Base-by-base conservation (phyloP, 2,329 filamentous ascomycete species). In the Niveomyces coronatus region DNA sequence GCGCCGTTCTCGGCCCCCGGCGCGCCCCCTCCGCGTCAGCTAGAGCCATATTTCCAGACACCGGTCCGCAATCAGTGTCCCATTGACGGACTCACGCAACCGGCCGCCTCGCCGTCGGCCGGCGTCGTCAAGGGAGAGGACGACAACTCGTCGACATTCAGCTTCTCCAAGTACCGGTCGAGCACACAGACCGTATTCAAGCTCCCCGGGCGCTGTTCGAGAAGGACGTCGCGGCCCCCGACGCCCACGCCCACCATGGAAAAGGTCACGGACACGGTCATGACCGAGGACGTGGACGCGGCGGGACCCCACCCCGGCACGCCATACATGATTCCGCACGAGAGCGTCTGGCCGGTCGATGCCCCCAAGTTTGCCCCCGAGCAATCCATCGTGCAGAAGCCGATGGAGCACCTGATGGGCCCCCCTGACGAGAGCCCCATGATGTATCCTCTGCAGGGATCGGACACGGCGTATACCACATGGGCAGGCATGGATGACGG, bases 301-400 rank as follows among this genome's bases (percentile, higher is more conserved):
- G 44, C 48, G 35, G 60, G 58, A 3, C 61, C 56, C 42, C 61
- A 64, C 43, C 61, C 61, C 2, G 61, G 60, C 35, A 64, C 61
- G 9, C 61, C 61, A 4, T 61, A 61, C 45, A 54, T 54, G 4
- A 63, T 64, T 31, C 61, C 61, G 13, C 57, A 56, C 37, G 60
- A 62, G 41, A 49, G 48, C 9, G 50, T 53, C 17, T 61, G 61
- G 55, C 54, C 59, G 4, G 47, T 55, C n/a, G 58, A 61, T 30
- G 57, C 57, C 5, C 60, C 60, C 37, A 60, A 60, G 45, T 62
- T 63, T 41, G 58, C 58, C 7, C 58, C 60, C 8, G 60, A 63
- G 24, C 44, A 49, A 5, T 45, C 41, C 10, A 44, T 39, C 5
- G 31, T 55, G 31, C 51, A 51, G 10, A 55, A 52, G 40, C 57